Conservation (phyloP, 192 early-diverging fungal genomes). For the Coemansia sp. region DNA sequence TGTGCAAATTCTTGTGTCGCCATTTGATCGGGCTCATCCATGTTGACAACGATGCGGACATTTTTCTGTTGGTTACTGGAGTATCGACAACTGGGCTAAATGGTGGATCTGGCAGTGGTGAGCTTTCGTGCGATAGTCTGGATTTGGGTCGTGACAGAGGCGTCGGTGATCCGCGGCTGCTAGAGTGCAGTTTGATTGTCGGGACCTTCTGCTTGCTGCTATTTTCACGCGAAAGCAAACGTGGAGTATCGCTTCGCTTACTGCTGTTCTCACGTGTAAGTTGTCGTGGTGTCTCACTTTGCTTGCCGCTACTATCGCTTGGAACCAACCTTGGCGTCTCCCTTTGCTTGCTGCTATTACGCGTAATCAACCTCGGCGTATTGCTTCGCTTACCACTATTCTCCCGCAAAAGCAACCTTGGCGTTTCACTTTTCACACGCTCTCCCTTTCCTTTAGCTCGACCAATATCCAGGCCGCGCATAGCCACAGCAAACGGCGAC, state of each 20-base stretch:
- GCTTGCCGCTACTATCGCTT: too few relatives aligned
- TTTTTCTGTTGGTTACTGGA: background rate
- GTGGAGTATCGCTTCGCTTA: background rate
- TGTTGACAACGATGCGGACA: slow-evolving; percentile 8
- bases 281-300: too few relatives aligned
- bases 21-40: slow-evolving; percentile 19
- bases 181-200: background rate
- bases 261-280: background rate
- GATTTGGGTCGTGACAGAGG: background rate
- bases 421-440: too few relatives aligned
- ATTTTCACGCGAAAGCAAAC: background rate
- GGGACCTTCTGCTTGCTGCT: background rate
- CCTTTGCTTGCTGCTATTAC: too few relatives aligned
- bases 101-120: background rate
- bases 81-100: background rate
- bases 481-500: slow-evolving; percentile 6
- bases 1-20: background rate
- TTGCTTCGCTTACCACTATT: too few relatives aligned
- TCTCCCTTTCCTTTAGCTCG: background rate
- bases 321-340: too few relatives aligned
- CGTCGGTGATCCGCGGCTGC: background rate
- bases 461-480: background rate
- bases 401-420: too few relatives aligned
- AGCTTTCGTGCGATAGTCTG: background rate
- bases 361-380: too few relatives aligned